phyloP scores from a whole-genome alignment of 140 eudicot species.

The Stevia rebaudiana region DNA sequence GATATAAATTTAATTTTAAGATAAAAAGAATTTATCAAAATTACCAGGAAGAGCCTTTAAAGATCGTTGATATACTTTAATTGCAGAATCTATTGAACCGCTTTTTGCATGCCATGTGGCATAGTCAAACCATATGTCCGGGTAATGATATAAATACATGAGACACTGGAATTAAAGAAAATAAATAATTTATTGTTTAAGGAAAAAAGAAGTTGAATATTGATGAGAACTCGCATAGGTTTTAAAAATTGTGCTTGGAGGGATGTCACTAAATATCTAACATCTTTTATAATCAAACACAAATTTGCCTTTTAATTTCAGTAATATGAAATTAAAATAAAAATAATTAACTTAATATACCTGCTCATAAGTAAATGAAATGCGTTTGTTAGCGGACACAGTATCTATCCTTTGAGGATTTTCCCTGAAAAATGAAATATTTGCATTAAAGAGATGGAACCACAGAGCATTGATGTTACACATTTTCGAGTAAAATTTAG shows the following conservation, averaged over 20 bases:
- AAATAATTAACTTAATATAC: constrained; percentile 29
- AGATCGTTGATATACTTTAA: constrained; percentile 86
- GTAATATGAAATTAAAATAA: constrained; percentile 6
- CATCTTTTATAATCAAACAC: neutral
- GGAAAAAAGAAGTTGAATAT: neutral
- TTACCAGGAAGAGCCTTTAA: constrained; percentile 98
- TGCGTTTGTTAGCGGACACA: constrained; percentile 70
- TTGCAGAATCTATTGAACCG: constrained; percentile 82
- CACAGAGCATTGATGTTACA: constrained; percentile 10
- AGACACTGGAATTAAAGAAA: constrained; percentile 58
- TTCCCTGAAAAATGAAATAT: constrained; percentile 44
- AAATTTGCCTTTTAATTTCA: neutral
- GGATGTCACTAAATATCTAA: neutral
- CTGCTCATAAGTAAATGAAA: constrained; percentile 92
- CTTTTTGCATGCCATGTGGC: constrained; percentile 96
- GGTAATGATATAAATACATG: constrained; percentile 94
- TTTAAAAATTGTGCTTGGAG: neutral
- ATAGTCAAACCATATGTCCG: constrained; percentile 97
- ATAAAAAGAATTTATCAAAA: neutral
- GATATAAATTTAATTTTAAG: neutral
- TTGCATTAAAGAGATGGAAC: neutral
- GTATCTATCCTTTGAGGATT: constrained; percentile 94
- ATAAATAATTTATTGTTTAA: neutral
- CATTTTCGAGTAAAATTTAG: neutral
- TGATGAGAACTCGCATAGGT: neutral